phyloP scores from a whole-genome alignment of 148 eudicot species.

The Bassia scoparia region DNA sequence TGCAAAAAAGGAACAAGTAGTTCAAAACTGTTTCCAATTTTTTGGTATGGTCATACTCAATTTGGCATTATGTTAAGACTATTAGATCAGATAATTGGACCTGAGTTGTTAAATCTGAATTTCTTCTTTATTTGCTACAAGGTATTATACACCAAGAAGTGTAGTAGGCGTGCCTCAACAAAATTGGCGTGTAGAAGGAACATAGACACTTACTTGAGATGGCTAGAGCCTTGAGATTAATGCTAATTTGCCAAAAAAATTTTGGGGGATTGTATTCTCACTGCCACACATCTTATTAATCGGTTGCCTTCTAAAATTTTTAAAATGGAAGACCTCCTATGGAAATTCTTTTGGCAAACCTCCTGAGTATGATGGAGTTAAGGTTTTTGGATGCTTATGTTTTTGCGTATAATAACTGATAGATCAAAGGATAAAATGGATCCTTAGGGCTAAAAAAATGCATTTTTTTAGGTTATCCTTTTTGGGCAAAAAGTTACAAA shows the following conservation, averaged over 20 bases:
- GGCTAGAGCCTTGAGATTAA: not conserved
- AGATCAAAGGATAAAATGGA: not conserved
- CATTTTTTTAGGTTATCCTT: not conserved
- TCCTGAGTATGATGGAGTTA: not conserved
- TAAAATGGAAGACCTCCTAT: not conserved
- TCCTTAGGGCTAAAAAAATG: not conserved
- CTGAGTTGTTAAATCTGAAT: not conserved
- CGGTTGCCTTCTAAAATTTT: not conserved
- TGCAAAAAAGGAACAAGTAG: not conserved
- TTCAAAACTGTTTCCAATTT: not conserved
- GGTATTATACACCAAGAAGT: not conserved
- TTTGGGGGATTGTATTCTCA: not conserved
- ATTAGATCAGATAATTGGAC: not conserved
- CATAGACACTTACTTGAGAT: not conserved
- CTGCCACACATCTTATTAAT: not conserved
- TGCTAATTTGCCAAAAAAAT: not conserved
- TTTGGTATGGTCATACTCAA: not conserved
- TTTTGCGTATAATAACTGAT: not conserved
- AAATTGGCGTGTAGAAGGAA: conserved; percentile 2
- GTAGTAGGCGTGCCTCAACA: not conserved
- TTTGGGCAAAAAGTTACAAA: not conserved
- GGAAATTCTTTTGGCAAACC: not conserved
- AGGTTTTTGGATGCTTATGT: too few species aligned
- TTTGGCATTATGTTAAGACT: not conserved
- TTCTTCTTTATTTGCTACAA: not conserved